Evolutionary conservation across 1,284 basidiomycete genomes (phyloP).

Genomic region (Mycena citricolor): DNA sequence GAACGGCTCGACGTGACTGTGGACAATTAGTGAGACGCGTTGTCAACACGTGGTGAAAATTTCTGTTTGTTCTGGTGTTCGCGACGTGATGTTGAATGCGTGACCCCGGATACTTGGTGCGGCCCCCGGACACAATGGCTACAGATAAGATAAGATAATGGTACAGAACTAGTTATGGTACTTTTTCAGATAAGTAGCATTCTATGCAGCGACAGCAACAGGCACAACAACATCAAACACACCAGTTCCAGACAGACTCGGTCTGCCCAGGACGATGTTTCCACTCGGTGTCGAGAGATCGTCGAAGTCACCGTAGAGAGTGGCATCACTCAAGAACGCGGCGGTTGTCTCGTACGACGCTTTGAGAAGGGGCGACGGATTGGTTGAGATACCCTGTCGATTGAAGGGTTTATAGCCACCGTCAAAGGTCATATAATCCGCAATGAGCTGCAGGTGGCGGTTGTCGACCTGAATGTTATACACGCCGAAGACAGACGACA

Average conservation of each 20-base stretch:
- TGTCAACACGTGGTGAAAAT: neutral
- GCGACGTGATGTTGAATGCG: neutral
- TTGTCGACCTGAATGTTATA: conserved; percentile 97
- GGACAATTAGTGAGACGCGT: neutral
- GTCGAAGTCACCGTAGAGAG: conserved; percentile 93
- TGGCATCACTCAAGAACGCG: conserved; percentile 93
- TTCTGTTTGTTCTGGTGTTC: conserved; percentile 3
- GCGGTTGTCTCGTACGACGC: conserved; percentile 98
- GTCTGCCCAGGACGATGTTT: conserved; percentile 88
- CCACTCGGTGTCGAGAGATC: conserved; percentile 87
- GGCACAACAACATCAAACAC: conserved; percentile 81
- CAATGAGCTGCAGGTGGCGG: conserved; percentile 95
- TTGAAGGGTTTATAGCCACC: conserved; percentile 99
- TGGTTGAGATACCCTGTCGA: conserved; percentile 89
- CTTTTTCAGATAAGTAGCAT: neutral
- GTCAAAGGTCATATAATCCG: conserved; percentile 99
- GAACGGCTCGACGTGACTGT: neutral
- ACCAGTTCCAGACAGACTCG: conserved; percentile 84
- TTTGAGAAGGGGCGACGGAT: conserved; percentile 92
- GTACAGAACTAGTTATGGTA: conserved; percentile 12
- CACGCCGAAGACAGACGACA: conserved; percentile 91
- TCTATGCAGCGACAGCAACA: conserved; percentile 27
- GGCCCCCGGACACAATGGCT: neutral
- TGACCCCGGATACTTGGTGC: neutral
- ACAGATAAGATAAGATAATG: conserved; percentile 5